Evolutionary conservation across 371 early-diverging fungal genomes (phyloP), one percentile per base, ranked within the genome.

Genomic region (Mortierella sp.): DNA sequence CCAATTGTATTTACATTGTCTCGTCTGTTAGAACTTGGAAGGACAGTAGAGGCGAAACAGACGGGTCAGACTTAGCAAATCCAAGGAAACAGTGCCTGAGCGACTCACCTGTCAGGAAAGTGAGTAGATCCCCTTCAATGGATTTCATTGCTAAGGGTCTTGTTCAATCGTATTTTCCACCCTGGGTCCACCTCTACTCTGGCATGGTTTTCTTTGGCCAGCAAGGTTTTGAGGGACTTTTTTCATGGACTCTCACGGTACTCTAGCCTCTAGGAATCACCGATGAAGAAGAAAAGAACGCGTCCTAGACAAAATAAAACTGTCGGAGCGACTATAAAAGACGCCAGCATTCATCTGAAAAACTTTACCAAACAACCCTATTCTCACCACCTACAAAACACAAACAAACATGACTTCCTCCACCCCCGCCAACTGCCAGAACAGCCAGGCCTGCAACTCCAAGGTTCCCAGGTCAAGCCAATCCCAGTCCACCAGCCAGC

Each of bases 181-280:
- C 19, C 9, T 21, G 13, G 19, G 52, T 52, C 52, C 24, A 52
- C 52, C 24, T 21, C 14, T 3, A 14, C 24, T 21, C 38, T 4
- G 38, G 3, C 10, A 42, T 24, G 4, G 42, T 11, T 68, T 42
- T 68, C 68, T 68, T 68, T 68, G 68, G 42, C 68, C 42, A 68
- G 68, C 21, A 21, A 68, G 42, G 68, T 68, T 68, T 68, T 42
- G 68, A 68, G 68, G 68, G 9, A 42, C 42, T 24, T 68, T 24
- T 42, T 34, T 34, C 63, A 34, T 63, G 19, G 19, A 21, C 34
- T 3, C 14, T 34, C 28, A 63, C 63, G 0, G 7, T 14, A 19
- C 21, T 34, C 60, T 42, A 11, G 42, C 68, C 68, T 42, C 42
- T 68, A 68, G 42, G 42, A 68, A 24, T 42, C 38, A 21, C 24